These are phyloP conservation scores for Henckelia pumila DNA, from an alignment of 257 asterid species.

Conservation along the genomic window DNA sequence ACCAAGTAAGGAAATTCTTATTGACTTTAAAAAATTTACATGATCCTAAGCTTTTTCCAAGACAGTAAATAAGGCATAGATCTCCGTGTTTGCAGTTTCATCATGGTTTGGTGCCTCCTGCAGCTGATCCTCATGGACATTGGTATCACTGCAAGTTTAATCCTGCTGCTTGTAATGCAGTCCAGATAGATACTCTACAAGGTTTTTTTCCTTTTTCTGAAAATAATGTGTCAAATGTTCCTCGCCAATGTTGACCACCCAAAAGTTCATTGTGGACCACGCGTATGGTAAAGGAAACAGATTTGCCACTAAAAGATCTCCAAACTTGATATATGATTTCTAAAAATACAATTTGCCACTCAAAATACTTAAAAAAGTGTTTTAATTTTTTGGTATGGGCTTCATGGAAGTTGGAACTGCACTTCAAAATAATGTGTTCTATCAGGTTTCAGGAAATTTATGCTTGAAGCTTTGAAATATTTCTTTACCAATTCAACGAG, in stretches of 20 bases:
- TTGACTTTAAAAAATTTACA: background rate
- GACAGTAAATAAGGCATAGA: slow-evolving; percentile 7
- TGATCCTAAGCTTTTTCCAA: slow-evolving; percentile 8
- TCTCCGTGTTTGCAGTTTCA: slow-evolving; percentile 50
- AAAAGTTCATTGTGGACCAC: too few species aligned
- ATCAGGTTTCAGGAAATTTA: slow-evolving; percentile 73
- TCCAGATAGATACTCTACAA: slow-evolving; percentile 65
- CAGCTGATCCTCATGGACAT: slow-evolving; percentile 85
- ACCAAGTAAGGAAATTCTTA: slow-evolving; percentile 59
- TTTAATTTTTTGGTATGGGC: background rate
- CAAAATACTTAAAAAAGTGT: background rate
- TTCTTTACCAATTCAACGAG: slow-evolving; percentile 57
- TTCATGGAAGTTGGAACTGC: background rate
- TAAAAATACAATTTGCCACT: background rate
- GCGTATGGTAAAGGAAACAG: background rate
- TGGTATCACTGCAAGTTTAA: slow-evolving; percentile 82
- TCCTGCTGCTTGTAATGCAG: slow-evolving; percentile 52
- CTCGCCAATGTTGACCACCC: too few species aligned
- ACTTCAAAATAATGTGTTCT: background rate
- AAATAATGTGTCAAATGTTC: too few species aligned
- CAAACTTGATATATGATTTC: background rate
- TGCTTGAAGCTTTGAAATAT: slow-evolving; percentile 54
- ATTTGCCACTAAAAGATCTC: background rate
- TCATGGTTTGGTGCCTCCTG: slow-evolving; percentile 81
- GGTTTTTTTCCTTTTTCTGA: slow-evolving; percentile 37